A percentile compares a stretch with the other conserved stretches of the same genome.
These are phyloP conservation scores for Dendrocalamus latiflorus DNA, from an alignment of 202 grass and related monocot species.

Conservation along the genomic window DNA sequence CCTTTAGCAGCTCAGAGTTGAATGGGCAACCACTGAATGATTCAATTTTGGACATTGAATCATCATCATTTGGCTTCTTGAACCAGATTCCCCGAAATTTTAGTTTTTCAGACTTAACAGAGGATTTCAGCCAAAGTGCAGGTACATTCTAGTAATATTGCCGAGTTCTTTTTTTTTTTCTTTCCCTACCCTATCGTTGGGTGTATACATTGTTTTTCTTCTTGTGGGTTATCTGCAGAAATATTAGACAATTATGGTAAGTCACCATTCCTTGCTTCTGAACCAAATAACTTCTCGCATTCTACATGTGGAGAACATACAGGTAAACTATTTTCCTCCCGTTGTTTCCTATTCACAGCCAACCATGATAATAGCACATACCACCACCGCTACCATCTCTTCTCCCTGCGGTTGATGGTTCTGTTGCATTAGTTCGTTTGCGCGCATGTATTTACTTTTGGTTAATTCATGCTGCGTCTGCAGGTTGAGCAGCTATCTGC, in stretches of 20 bases:
- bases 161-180: background rate
- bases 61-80: conserved; percentile 68
- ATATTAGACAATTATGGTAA: conserved; percentile 79
- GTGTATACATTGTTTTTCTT: background rate
- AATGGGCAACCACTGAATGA: conserved; percentile 70
- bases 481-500: conserved; percentile 31
- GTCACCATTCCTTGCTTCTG: conserved; percentile 63
- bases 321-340: background rate
- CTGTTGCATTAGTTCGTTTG: background rate
- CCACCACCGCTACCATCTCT: background rate
- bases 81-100: conserved; percentile 83
- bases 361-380: conserved; percentile 8
- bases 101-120: conserved; percentile 79
- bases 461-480: background rate
- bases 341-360: background rate
- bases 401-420: background rate
- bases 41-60: conserved; percentile 77
- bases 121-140: conserved; percentile 78
- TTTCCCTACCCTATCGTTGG: background rate
- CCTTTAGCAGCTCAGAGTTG: conserved; percentile 84
- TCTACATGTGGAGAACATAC: conserved; percentile 57
- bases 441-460: background rate
- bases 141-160: conserved; percentile 37
- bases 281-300: conserved; percentile 86
- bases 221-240: conserved; percentile 40